Conservation (phyloP, 768 basidiomycete genomes). For the Russula earlei region DNA sequence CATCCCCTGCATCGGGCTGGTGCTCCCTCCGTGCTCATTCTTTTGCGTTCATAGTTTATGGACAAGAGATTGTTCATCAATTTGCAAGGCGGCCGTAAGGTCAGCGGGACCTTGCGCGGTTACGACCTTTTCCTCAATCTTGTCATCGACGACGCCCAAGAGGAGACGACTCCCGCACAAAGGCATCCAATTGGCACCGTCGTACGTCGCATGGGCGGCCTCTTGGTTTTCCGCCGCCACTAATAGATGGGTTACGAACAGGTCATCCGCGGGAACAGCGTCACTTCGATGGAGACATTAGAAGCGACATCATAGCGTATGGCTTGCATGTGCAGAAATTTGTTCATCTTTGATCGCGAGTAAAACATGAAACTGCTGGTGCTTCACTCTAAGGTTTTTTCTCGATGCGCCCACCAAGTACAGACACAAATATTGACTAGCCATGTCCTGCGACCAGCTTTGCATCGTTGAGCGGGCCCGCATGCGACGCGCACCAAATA, state of each 20-base stretch:
- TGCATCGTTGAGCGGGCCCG: no score
- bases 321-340: background rate
- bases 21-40: background rate
- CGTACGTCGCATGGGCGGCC: slow-evolving; percentile 41
- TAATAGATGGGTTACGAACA: slow-evolving; percentile 28
- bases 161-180: slow-evolving; percentile 84
- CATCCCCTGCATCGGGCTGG: background rate
- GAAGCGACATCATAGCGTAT: slow-evolving; percentile 43
- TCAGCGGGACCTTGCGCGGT: slow-evolving; percentile 89
- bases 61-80: slow-evolving; percentile 95
- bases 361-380: no score
- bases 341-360: no score
- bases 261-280: slow-evolving; percentile 96
- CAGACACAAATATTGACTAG: no score
- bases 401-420: no score
- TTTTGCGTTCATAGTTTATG: slow-evolving; percentile 67
- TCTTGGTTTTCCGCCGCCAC: background rate
- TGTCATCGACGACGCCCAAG: slow-evolving; percentile 90
- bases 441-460: no score
- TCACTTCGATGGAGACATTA: slow-evolving; percentile 88
- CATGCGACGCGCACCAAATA: no score
- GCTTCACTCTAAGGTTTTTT: no score
- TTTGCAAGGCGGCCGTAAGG: slow-evolving; percentile 90
- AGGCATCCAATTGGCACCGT: slow-evolving; percentile 89
- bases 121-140: slow-evolving; percentile 99